phyloP scores from a whole-genome alignment of 225 moss, liverwort and hornwort species.

The Thuidium tamariscinum region DNA sequence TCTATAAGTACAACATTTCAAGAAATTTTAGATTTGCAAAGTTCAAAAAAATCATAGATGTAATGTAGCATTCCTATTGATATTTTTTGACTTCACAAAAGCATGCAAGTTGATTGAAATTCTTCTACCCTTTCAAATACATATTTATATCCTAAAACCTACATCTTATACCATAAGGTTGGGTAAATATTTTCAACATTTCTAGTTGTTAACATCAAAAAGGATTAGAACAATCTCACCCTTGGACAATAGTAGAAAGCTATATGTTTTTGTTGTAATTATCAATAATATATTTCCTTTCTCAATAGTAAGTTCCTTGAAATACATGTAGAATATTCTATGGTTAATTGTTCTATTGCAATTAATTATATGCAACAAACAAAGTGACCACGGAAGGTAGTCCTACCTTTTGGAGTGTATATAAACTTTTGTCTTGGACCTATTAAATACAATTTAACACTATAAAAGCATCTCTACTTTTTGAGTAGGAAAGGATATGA shows the following conservation, averaged over 20 bases:
- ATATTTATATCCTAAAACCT: not conserved
- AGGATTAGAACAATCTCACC: accelerated
- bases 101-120: not conserved
- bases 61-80: not conserved
- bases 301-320: not conserved
- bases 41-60: not conserved
- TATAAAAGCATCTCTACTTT: not conserved
- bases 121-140: not conserved
- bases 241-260: not conserved
- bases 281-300: not conserved
- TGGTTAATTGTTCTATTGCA: not conserved
- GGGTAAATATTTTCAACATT: not conserved
- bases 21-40: not conserved
- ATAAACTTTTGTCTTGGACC: not conserved
- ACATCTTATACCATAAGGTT: not conserved
- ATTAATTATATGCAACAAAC: not conserved
- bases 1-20: not conserved
- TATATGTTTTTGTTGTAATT: not conserved
- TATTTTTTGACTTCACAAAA: not conserved
- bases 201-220: not conserved
- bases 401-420: not conserved
- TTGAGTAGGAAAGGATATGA: accelerated
- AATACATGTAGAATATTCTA: not conserved
- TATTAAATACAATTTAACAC: accelerated
- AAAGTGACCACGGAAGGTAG: no score